Conservation (phyloP, 2,329 filamentous ascomycete genomes). For the Aspergillus uvarum region DNA sequence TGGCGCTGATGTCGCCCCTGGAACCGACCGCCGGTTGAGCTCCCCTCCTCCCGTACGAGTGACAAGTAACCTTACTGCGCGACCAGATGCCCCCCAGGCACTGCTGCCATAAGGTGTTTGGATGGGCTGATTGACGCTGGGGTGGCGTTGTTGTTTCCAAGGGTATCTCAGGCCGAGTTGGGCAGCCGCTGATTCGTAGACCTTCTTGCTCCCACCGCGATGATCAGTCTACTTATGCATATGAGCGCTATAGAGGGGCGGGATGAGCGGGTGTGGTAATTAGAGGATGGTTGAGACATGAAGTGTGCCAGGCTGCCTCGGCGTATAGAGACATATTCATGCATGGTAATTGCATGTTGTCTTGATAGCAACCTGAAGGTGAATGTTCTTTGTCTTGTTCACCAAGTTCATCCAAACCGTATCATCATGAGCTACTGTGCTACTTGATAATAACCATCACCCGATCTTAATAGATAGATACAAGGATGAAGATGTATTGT, state of each 20-base stretch:
- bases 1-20: not conserved
- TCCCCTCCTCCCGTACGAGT: not conserved
- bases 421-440: too few relatives aligned
- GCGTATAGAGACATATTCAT: too few relatives aligned
- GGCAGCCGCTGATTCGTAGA: not conserved
- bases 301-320: too few relatives aligned
- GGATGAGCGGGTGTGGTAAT: not conserved
- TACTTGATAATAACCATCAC: accelerated
- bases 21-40: not conserved
- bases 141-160: slow-evolving; percentile 4
- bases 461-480: accelerated
- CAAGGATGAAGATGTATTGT: too few relatives aligned
- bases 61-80: not conserved
- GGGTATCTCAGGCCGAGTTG: not conserved
- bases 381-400: too few relatives aligned
- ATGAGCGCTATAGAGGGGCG: not conserved
- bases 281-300: not conserved
- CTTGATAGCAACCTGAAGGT: too few relatives aligned
- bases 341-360: too few relatives aligned
- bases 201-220: not conserved
- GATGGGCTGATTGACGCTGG: not conserved
- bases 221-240: not conserved
- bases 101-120: not conserved
- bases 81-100: not conserved
- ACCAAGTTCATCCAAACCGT: too few relatives aligned